Conservation (phyloP, 2,329 filamentous ascomycete species). For the Fusarium sp. region DNA sequence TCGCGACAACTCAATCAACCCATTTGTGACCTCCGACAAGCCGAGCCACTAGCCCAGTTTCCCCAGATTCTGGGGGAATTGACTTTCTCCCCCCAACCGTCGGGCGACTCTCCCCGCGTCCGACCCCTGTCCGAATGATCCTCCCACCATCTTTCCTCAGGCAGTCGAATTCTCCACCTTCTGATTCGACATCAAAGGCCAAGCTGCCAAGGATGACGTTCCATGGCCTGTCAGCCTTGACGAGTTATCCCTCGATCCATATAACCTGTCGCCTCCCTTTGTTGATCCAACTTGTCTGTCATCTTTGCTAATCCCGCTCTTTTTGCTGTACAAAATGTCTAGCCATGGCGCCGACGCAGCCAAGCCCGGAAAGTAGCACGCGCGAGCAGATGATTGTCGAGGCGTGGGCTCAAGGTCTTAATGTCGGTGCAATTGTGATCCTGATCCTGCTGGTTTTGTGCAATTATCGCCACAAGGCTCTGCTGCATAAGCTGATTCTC, state of each 20-base stretch:
- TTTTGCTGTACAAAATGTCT: conserved; percentile 5
- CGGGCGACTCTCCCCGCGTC: not conserved
- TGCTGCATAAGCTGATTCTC: conserved; percentile 30
- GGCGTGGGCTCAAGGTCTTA: conserved; percentile 28
- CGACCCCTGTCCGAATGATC: not conserved
- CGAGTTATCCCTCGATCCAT: not conserved
- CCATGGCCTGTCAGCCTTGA: not conserved
- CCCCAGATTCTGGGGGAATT: not conserved
- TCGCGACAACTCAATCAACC: not conserved
- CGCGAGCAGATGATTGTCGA: conserved; percentile 26
- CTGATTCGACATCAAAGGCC: conserved; percentile 16
- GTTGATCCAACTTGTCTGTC: not conserved
- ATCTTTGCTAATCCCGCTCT: not conserved
- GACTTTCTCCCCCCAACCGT: not conserved
- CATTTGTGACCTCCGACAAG: not conserved
- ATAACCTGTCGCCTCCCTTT: not conserved
- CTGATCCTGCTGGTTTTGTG: conserved; percentile 22
- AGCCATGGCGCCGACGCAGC: conserved; percentile 16
- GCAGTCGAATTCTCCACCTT: conserved; percentile 22
- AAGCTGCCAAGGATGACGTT: conserved; percentile 6
- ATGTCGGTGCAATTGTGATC: conserved; percentile 14
- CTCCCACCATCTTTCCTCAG: conserved; percentile 4
- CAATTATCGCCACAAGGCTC: conserved; percentile 21
- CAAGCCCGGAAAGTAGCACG: conserved; percentile 18
- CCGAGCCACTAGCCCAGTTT: not conserved